Conservation (phyloP, 2,329 filamentous ascomycete genomes). For the Pseudodiploospora longispora region DNA sequence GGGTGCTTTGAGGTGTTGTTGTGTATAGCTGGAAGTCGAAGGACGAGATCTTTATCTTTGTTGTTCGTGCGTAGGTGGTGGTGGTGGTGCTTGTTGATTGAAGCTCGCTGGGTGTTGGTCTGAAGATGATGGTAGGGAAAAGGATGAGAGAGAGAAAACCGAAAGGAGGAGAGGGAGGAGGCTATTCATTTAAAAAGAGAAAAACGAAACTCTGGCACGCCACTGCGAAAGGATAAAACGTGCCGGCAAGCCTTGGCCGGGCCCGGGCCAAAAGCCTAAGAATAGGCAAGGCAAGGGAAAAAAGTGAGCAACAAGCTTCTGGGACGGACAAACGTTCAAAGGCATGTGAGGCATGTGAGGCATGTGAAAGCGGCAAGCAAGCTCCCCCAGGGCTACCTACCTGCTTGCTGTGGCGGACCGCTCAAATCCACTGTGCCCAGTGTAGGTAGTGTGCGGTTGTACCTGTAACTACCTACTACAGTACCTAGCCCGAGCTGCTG, state of each 20-base stretch:
- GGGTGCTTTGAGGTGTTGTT: background rate
- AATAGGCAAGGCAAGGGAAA: too few species aligned
- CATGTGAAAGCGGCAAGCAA: constrained; percentile 11
- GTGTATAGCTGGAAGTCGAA: background rate
- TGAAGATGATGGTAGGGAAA: background rate
- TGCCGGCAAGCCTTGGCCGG: too few species aligned
- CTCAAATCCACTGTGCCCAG: too few species aligned
- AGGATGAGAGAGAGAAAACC: background rate
- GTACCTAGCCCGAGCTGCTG: too few species aligned
- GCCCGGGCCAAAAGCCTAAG: too few species aligned
- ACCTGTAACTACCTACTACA: too few species aligned
- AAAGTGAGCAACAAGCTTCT: background rate
- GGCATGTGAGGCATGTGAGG: background rate
- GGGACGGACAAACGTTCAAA: background rate
- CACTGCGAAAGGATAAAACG: too few species aligned
- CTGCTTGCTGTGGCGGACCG: background rate
- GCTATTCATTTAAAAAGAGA: constrained; percentile 6
- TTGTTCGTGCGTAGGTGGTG: background rate
- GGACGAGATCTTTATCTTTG: too few species aligned
- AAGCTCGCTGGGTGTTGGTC: background rate
- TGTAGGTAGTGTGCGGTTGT: too few species aligned
- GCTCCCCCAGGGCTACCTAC: background rate
- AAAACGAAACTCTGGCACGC: too few species aligned
- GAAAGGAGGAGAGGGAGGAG: constrained; percentile 4
- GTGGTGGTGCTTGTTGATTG: background rate